Base-by-base conservation (phyloP, 202 grass and related monocot species). In the Schoenoplectus triqueter region DNA sequence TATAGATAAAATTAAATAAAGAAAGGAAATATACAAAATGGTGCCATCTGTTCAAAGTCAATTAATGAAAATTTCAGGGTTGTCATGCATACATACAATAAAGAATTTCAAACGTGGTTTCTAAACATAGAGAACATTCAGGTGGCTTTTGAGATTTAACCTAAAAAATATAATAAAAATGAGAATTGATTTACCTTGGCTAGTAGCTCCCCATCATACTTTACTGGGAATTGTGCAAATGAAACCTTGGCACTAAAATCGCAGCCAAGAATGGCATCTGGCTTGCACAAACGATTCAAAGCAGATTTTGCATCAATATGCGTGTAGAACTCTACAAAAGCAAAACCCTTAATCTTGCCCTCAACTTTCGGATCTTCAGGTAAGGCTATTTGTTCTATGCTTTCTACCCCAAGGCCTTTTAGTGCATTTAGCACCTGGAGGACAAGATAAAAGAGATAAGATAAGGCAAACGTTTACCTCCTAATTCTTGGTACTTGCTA, bases 291-390 rank as follows among this genome's bases (percentile, higher is more conserved):
- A 71, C 72, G 82, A 9, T 84, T 69, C 90, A 92, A 88, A 85
- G 94, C 94, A 66, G 69, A 68, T 88, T 87, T 78, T 18, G 94
- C 85, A 73, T 92, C 73, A 62, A 84, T 89, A 81, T 90, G 88
- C 0, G 90, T 69, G 4, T 54, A 31, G 68, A 97, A 97, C 71
- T 90, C 82, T 49, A 97, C 85, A 84, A 92, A 94, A 70, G 82
- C 80, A 90, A 92, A 94, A 17, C 91, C 94, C 86, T 89, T 89
- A 80, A 73, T 86, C 81, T 80, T 86, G 66, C 85, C 82, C 82
- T 87, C 78, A 73, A 14, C 78, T 59, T 85, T 82, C 70, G 86
- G 84, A 79, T 90, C 85, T 84, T 84, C 78, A 69, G 86, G 94
- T 78, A 92, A 85, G 57, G 2, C 62, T 64, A 97, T 63, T 11